These are phyloP conservation scores for Beauveria caledonica DNA, from an alignment of 2,329 filamentous ascomycete genomes.

Conservation along the genomic window DNA sequence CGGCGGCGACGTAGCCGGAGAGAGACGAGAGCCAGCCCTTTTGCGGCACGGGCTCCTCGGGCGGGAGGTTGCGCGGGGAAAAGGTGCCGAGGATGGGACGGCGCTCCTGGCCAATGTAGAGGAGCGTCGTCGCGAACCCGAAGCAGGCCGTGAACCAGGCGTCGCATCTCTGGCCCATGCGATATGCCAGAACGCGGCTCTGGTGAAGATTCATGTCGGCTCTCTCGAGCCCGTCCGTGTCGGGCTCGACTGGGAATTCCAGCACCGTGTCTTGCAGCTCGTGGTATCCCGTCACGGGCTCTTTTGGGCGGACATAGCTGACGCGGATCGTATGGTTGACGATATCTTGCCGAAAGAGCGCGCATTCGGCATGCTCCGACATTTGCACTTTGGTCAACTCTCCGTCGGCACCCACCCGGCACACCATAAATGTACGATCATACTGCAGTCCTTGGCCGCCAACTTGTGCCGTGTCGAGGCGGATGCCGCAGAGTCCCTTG, in stretches of 20 bases:
- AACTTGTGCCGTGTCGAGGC: constrained; percentile 44
- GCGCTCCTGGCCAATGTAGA: constrained; percentile 55
- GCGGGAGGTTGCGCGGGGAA: constrained; percentile 26
- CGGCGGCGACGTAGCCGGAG: constrained; percentile 22
- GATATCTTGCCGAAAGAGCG: constrained; percentile 56
- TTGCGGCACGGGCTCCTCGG: constrained; percentile 14
- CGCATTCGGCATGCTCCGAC: constrained; percentile 47
- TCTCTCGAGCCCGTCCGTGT: constrained; percentile 33
- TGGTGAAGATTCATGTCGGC: constrained; percentile 51
- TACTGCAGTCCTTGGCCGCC: constrained; percentile 54
- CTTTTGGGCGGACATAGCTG: constrained; percentile 31
- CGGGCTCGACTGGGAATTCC: constrained; percentile 49
- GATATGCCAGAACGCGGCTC: constrained; percentile 49
- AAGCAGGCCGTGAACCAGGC: constrained; percentile 61
- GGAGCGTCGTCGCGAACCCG: constrained; percentile 51
- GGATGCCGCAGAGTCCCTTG: constrained; percentile 59
- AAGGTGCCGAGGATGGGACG: constrained; percentile 54
- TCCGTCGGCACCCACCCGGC: constrained; percentile 37
- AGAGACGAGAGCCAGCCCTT: constrained; percentile 30
- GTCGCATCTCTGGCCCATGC: constrained; percentile 53
- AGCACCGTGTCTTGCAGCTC: constrained; percentile 33
- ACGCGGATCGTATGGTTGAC: constrained; percentile 32
- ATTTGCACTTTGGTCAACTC: constrained; percentile 52
- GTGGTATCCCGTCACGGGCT: constrained; percentile 30
- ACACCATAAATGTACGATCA: constrained; percentile 65